Evolutionary conservation across 2,329 filamentous ascomycete species (phyloP), one percentile per base, ranked within the genome.

Genomic region (Nigrospora sphaerica): DNA sequence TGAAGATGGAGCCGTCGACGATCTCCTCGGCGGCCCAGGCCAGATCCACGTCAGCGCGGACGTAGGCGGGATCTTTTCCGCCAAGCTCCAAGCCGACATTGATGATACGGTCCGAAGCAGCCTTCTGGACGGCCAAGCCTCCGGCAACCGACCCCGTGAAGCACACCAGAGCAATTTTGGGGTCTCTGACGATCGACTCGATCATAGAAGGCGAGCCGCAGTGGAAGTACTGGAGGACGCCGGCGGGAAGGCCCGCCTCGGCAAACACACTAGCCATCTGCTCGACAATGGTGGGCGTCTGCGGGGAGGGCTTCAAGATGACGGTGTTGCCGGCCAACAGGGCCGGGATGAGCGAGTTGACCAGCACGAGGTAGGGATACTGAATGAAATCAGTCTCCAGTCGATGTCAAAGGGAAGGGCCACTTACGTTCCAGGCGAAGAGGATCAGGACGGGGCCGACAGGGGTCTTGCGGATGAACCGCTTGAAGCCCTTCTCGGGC

Each of bases 1-100:
- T 97, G 76, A 97, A 97, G 47, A 97, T 75, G n/a, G 90, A 85
- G 17, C 92, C 92, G 57, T 97, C 92, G 13, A 97, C 89, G 58
- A 97, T 93, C 68, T 96, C 90, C 55, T 87, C 90, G 0, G 92
- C 92, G 1, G 86, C 91, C 92, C 91, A 96, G 41, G 81, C 81
- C 41, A 95, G 68, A 62, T 97, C 90, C 2, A 95, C 89, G 59
- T 97, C 92, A 7, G 73, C 73, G 49, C 92, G 77, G 46, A 97
- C 77, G 60, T 96, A 97, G 19, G 92, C 92, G 5, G 92, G 88
- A 62, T 97, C 92, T 63, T 97, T 97, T 53, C 92, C 92, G 53
- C 92, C 92, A 28, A 97, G 81, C 68, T 97, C 92, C 34, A 97
- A 77, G 2, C 90, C 88, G 39, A 97, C 88, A 51, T 85, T 83